Base-by-base conservation (phyloP, 176 grass and related monocot genomes). In the Oryza glumipatula region DNA sequence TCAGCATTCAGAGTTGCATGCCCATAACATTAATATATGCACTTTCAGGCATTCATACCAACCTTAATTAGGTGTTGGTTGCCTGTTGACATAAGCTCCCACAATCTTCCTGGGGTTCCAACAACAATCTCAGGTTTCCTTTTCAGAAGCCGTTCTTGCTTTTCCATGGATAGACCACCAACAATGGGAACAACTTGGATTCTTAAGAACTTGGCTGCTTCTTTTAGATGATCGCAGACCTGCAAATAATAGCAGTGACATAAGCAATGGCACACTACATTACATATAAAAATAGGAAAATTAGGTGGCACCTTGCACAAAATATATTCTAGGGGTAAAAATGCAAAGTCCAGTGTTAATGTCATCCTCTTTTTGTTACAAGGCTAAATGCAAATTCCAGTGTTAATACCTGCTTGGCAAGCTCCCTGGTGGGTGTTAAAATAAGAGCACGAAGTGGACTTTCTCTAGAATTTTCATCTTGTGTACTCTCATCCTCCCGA, bases 171-270 rank as follows among this genome's bases (percentile, higher is more conserved):
- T 88, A 98, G 83, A 84, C 95, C 95, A 78, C 92, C 95, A 80
- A 98, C 92, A 65, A 98, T 93, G 64, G 95, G 84, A 82, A 98
- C 85, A 54, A 93, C 82, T 73, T 88, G 85, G 79, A 94, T 90
- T 67, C 90, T 84, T 76, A 98, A 86, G 68, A 90, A 89, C 63
- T 89, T 94, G 21, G 92, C 92, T 41, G 79, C 95, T 77, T 72
- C 83, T 76, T 93, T 94, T 49, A 98, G 68, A 91, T 98, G 95
- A 90, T 98, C 92, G 12, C 88, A 98, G 61, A 98, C 95, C 95
- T 98, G 73, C 26, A 63, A 64, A 66, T 73, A 66, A 81, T 17
- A 80, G 43, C 65, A n/a, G 13, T 65, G 76, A 76, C 49, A 76
- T 30, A 9, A 32, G 14, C 2, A 65, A 70, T 32, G 76, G 30